Evolutionary conservation across 2,329 filamentous ascomycete species (phyloP).

Genomic region (Xylariaceae sp.): DNA sequence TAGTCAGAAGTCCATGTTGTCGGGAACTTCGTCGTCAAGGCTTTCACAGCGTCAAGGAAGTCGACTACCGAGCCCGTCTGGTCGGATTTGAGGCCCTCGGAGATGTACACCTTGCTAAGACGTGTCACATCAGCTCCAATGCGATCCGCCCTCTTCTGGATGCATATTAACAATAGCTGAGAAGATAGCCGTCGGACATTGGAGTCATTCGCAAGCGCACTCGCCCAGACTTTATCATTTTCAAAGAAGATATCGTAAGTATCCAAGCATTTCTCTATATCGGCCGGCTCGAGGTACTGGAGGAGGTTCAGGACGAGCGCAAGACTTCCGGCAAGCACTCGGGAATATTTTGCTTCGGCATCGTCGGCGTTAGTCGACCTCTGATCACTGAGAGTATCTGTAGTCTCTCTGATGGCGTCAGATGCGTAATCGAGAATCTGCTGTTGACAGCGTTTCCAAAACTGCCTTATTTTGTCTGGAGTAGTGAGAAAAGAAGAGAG

Average conservation of each 20-base stretch:
- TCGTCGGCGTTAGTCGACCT: conserved; percentile 81
- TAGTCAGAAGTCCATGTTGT: conserved; percentile 69
- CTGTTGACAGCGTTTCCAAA: conserved; percentile 79
- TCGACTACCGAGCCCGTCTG: conserved; percentile 74
- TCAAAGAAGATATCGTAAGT: conserved; percentile 66
- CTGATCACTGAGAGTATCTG: conserved; percentile 83
- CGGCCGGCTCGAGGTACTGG: conserved; percentile 44
- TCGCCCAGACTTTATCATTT: conserved; percentile 64
- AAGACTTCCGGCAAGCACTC: conserved; percentile 62
- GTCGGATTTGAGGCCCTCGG: conserved; percentile 67
- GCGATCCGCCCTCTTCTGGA: conserved; percentile 46
- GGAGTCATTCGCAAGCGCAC: conserved; percentile 61
- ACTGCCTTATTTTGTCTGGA: conserved; percentile 71
- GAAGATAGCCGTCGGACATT: conserved; percentile 51
- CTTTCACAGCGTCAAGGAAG: conserved; percentile 64
- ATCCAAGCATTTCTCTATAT: conserved; percentile 58
- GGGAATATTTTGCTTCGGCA: conserved; percentile 77
- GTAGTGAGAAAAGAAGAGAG: conserved; percentile 73
- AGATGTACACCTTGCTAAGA: conserved; percentile 62
- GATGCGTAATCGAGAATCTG: conserved; percentile 80
- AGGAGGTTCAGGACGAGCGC: conserved; percentile 55
- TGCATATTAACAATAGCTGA: conserved; percentile 48
- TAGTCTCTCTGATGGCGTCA: conserved; percentile 76
- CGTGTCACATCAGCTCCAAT: conserved; percentile 49
- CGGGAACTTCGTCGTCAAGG: conserved; percentile 63